Evolutionary conservation across 345 rosid species (phyloP).

Genomic region (Adansonia digitata): DNA sequence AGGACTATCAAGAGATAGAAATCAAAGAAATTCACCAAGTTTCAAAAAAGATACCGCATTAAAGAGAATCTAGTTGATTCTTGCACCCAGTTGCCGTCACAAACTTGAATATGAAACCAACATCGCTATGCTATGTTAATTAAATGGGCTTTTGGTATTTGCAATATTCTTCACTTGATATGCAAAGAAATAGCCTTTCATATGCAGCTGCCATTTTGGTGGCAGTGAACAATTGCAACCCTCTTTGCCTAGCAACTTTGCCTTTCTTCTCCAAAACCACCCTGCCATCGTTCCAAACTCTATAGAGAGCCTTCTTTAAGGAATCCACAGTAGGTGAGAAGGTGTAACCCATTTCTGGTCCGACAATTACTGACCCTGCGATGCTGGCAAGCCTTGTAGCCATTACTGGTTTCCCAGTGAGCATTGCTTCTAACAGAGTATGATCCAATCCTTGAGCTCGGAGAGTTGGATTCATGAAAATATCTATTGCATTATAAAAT

Average conservation of each 20-base stretch:
- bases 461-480: constrained; percentile 80
- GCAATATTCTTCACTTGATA: constrained; percentile 50
- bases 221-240: constrained; percentile 71
- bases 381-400: constrained; percentile 86
- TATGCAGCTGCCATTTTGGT: constrained; percentile 82
- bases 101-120: background rate
- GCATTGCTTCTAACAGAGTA: constrained; percentile 85
- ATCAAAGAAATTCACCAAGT: too few relatives aligned
- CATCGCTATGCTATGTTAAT: background rate
- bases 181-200: constrained; percentile 83
- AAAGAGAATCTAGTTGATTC: background rate
- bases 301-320: constrained; percentile 38
- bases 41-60: too few relatives aligned
- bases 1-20: too few relatives aligned
- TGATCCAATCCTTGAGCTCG: constrained; percentile 94
- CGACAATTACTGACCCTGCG: constrained; percentile 62
- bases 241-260: constrained; percentile 50
- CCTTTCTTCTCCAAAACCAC: constrained; percentile 63
- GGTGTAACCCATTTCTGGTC: constrained; percentile 58
- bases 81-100: background rate
- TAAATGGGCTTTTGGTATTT: constrained; percentile 23
- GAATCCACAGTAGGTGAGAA: constrained; percentile 70
- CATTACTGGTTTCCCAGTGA: constrained; percentile 70
- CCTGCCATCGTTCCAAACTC: constrained; percentile 56
- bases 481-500: constrained; percentile 77